Evolutionary conservation across 352 stramenopile genomes (phyloP).

Genomic region (Pythium sp.): DNA sequence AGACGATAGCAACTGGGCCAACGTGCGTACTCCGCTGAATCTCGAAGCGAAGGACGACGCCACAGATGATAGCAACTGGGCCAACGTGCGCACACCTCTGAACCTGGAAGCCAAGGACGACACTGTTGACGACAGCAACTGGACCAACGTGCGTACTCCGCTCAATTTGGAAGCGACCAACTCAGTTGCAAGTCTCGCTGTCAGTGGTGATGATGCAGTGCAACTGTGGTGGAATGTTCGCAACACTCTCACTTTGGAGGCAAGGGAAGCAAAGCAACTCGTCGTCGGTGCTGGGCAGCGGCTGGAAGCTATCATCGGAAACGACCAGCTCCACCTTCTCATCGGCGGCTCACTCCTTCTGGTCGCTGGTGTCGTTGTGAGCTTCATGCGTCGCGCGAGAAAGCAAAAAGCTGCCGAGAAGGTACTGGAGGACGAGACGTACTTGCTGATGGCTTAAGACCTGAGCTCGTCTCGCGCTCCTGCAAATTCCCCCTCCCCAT

Average conservation of each 20-base stretch:
- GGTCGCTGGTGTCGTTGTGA: background rate
- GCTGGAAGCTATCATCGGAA: slow-evolving; percentile 2
- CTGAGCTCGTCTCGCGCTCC: no score
- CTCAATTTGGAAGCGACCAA: slow-evolving; percentile 1
- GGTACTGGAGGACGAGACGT: slow-evolving; percentile 12
- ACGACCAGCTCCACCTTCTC: slow-evolving; percentile 9
- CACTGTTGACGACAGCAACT: background rate
- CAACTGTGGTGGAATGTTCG: background rate
- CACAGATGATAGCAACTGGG: background rate
- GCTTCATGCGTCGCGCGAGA: slow-evolving; percentile 7
- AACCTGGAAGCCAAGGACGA: background rate
- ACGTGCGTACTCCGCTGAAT: no score
- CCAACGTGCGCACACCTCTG: background rate
- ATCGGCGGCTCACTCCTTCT: slow-evolving; percentile 6
- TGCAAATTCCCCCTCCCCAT: no score
- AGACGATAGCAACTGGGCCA: no score
- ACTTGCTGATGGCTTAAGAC: background rate
- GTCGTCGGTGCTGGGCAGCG: background rate
- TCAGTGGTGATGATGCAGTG: background rate
- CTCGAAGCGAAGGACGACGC: no score
- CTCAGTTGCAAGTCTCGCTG: background rate
- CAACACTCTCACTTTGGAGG: slow-evolving; percentile 1
- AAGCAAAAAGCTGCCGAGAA: slow-evolving; percentile 7
- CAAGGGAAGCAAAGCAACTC: slow-evolving; percentile 5
- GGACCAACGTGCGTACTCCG: slow-evolving; percentile 2